phyloP scores from a whole-genome alignment of 202 grass and related monocot genomes.

The Zoysia matrella region DNA sequence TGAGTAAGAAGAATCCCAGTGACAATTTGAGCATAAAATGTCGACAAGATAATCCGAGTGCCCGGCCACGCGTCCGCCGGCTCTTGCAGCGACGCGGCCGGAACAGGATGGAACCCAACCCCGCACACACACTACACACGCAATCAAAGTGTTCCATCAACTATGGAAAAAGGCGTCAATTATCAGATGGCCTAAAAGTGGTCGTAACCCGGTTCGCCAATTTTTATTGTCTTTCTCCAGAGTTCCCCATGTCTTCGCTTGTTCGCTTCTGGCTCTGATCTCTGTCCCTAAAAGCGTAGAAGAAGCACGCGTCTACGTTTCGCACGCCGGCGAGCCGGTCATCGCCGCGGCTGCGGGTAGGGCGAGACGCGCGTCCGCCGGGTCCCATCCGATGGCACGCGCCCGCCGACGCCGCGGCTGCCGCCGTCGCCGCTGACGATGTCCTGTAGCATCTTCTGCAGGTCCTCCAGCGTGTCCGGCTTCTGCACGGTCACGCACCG shows the following conservation, averaged over 20 bases:
- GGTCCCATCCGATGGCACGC: conserved; percentile 53
- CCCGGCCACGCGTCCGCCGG: conserved; percentile 27
- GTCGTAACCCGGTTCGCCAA: not conserved
- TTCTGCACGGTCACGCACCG: conserved; percentile 48
- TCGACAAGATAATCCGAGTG: not conserved
- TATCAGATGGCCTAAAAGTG: conserved; percentile 9
- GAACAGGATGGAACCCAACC: not conserved
- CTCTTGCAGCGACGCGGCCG: conserved; percentile 9
- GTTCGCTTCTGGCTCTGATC: not conserved
- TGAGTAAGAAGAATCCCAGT: not conserved
- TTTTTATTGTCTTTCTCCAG: not conserved
- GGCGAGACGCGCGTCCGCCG: conserved; percentile 58
- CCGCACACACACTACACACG: not conserved
- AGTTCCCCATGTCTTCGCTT: conserved; percentile 10
- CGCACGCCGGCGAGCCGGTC: conserved; percentile 46
- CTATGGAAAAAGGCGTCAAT: not conserved
- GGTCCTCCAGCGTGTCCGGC: conserved; percentile 82
- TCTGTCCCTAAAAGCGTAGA: not conserved
- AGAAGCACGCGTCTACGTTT: conserved; percentile 33
- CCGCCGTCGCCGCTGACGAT: conserved; percentile 58
- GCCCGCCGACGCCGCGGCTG: conserved; percentile 33
- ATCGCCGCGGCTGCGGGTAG: conserved; percentile 49
- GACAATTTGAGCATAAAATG: conserved; percentile 16
- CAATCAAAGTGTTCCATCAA: not conserved
- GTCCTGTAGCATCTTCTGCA: conserved; percentile 94